phyloP scores from a whole-genome alignment of 2,329 filamentous ascomycete genomes.

The Leptosphaerulina australis region DNA sequence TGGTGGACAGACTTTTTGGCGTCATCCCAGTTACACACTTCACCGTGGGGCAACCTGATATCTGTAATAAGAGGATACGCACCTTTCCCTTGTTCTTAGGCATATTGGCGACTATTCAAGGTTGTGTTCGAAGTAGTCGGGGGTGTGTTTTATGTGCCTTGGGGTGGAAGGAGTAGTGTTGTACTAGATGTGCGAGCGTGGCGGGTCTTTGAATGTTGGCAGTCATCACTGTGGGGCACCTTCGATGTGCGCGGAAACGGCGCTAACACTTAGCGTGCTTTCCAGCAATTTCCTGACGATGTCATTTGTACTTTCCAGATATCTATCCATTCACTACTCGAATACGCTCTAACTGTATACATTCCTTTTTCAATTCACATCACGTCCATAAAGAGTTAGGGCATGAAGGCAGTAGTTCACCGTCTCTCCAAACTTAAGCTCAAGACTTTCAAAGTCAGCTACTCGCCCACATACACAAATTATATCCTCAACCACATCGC shows the following conservation, averaged over 20 bases:
- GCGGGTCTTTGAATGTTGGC: constrained; percentile 12
- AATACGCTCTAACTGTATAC: not conserved
- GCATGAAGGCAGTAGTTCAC: constrained; percentile 24
- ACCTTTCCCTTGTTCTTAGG: constrained; percentile 99
- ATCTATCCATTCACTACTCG: not conserved
- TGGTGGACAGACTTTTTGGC: constrained; percentile 27
- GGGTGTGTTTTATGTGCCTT: constrained; percentile 18
- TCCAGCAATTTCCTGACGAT: not conserved
- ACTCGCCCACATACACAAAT: constrained; percentile 32
- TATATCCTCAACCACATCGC: constrained; percentile 32
- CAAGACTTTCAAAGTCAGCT: constrained; percentile 29
- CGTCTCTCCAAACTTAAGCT: constrained; percentile 22
- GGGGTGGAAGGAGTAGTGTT: constrained; percentile 10
- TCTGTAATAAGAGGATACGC: constrained; percentile 36
- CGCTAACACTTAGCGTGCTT: constrained; percentile 3
- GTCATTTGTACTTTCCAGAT: constrained; percentile 7
- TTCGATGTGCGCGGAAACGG: constrained; percentile 4
- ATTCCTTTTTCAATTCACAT: not conserved
- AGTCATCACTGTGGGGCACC: constrained; percentile 1
- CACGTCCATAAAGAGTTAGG: not conserved
- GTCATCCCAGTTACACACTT: constrained; percentile 13
- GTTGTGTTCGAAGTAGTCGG: constrained; percentile 5
- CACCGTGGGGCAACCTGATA: constrained; percentile 27
- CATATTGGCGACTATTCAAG: constrained; percentile 64
- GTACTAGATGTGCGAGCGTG: constrained; percentile 6